Evolutionary conservation across 345 rosid genomes (phyloP).

Genomic region (Abelmoschus esculentus): DNA sequence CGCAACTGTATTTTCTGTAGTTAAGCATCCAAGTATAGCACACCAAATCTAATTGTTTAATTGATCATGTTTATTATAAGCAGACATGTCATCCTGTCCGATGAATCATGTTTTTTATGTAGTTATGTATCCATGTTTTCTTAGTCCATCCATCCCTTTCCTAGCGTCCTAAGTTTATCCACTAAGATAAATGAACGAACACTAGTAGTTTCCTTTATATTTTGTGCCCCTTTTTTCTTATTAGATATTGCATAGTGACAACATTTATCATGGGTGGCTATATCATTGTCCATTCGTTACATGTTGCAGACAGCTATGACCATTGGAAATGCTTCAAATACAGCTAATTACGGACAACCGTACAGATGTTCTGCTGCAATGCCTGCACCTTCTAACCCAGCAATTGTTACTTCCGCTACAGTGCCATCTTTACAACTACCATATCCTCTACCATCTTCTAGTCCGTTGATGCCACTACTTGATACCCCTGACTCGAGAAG

Average conservation of each 20-base stretch:
- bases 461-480: conserved; percentile 33
- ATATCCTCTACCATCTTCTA: conserved; percentile 35
- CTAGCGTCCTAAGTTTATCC: neutral
- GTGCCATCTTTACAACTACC: conserved; percentile 42
- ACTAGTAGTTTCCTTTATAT: no score
- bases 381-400: conserved; percentile 36
- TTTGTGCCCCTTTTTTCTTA: neutral
- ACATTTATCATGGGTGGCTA: neutral
- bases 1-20: neutral
- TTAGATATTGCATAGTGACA: neutral
- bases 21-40: neutral
- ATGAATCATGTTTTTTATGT: no score
- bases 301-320: conserved; percentile 57
- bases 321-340: conserved; percentile 38
- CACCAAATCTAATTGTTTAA: neutral
- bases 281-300: conserved; percentile 1
- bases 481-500: conserved; percentile 38
- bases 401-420: conserved; percentile 25
- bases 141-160: neutral
- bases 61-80: neutral
- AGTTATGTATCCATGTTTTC: neutral
- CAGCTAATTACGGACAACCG: conserved; percentile 35
- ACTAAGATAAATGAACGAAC: neutral
- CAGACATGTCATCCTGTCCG: neutral
- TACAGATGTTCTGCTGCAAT: conserved; percentile 35